phyloP scores from a whole-genome alignment of 2,329 filamentous ascomycete species.

The Colletotrichum somersetense region DNA sequence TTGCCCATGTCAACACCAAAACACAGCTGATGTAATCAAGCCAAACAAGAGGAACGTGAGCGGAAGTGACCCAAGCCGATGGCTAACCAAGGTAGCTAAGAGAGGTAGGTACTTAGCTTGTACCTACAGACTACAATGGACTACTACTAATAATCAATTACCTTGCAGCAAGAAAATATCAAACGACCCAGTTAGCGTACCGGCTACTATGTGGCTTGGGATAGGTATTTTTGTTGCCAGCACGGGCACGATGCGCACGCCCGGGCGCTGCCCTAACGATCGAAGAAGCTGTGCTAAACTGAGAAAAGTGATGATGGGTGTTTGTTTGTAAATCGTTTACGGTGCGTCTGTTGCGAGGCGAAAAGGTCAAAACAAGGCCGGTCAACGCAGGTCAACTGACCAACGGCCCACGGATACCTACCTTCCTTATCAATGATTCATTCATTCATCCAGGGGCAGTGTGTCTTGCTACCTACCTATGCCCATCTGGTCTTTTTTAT shows the following conservation, averaged over 20 bases:
- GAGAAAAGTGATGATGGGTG: not conserved
- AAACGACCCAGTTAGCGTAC: conserved; percentile 16
- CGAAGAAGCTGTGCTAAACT: not conserved
- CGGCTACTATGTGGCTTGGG: conserved; percentile 27
- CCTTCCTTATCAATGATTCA: not conserved
- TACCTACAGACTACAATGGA: too few species aligned
- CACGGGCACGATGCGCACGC: conserved; percentile 5
- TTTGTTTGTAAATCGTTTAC: not conserved
- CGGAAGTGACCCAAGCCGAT: not conserved
- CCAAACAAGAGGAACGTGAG: not conserved
- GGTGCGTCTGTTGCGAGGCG: not conserved
- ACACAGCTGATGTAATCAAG: conserved; percentile 10
- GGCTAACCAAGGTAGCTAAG: not conserved
- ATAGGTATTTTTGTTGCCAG: conserved; percentile 14
- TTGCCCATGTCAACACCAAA: not conserved
- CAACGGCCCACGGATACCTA: not conserved
- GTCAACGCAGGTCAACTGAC: not conserved
- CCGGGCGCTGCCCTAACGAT: not conserved
- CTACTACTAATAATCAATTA: too few species aligned
- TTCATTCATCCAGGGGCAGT: not conserved
- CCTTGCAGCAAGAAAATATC: not conserved
- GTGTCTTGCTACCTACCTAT: too few species aligned
- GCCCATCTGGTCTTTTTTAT: not conserved
- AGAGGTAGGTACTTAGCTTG: not conserved
- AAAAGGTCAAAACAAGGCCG: not conserved